These are phyloP conservation scores for Phyllosticta capitalensis DNA, from an alignment of 2,329 filamentous ascomycete species.

Conservation along the genomic window DNA sequence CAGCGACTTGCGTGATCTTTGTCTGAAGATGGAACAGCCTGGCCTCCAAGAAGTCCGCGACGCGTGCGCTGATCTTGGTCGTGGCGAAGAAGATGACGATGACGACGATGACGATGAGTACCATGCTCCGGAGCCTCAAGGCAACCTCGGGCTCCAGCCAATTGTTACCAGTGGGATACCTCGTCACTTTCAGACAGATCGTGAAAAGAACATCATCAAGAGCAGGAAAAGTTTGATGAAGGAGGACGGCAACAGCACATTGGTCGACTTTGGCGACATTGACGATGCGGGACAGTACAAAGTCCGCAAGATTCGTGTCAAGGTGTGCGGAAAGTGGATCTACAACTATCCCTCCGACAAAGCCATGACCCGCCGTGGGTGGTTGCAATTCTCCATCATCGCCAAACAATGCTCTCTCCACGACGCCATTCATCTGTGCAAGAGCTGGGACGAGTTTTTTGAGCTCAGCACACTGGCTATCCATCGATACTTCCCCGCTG, in stretches of 20 bases:
- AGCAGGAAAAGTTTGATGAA: conserved; percentile 11
- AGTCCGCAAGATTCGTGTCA: conserved; percentile 35
- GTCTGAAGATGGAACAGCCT: conserved; percentile 39
- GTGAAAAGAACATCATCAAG: conserved; percentile 23
- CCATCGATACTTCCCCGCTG: conserved; percentile 40
- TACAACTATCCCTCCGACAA: conserved; percentile 43
- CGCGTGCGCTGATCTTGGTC: conserved; percentile 41
- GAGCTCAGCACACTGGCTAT: conserved; percentile 37
- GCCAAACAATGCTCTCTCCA: conserved; percentile 39
- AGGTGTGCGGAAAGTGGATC: conserved; percentile 40
- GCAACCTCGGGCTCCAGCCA: not conserved
- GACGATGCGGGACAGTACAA: conserved; percentile 24
- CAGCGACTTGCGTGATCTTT: conserved; percentile 38
- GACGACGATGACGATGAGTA: conserved; percentile 20
- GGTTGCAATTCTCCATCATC: conserved; percentile 43
- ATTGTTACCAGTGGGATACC: conserved; percentile 10
- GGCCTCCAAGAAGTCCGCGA: conserved; percentile 42
- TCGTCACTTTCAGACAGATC: conserved; percentile 21
- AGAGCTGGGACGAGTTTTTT: conserved; percentile 43
- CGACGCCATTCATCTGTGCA: conserved; percentile 38
- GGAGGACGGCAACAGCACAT: conserved; percentile 14
- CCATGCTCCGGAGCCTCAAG: not conserved
- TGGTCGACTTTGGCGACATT: conserved; percentile 30
- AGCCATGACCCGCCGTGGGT: conserved; percentile 39
- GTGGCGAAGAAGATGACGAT: conserved; percentile 30